phyloP scores from a whole-genome alignment of 169 alveolate genomes.

The Cryptosporidium viatorum region DNA sequence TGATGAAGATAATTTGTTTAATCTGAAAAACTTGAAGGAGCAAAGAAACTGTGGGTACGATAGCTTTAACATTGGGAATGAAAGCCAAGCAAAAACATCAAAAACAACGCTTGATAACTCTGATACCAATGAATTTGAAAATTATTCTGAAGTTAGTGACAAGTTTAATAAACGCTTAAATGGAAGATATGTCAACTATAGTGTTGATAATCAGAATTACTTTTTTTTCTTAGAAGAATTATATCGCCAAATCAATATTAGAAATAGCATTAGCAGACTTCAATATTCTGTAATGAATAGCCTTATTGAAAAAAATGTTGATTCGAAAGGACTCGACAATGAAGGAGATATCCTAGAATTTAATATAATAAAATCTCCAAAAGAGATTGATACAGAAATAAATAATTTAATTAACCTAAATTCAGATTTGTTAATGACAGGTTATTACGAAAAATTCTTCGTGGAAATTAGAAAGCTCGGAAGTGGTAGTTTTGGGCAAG shows the following conservation, averaged over 20 bases:
- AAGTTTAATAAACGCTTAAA: neutral
- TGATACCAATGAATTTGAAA: neutral
- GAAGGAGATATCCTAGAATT: conserved; percentile 21
- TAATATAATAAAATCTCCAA: conserved; percentile 10
- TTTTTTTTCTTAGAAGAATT: conserved; percentile 66
- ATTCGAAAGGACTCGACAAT: neutral
- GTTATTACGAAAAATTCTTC: conserved; percentile 84
- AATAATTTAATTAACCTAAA: conserved; percentile 39
- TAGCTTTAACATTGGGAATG: neutral
- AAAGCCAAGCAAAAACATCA: neutral
- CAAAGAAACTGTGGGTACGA: neutral
- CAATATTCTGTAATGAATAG: conserved; percentile 25
- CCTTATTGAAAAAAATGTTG: neutral
- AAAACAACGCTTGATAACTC: neutral
- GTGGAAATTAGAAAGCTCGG: conserved; percentile 83
- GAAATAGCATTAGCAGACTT: conserved; percentile 19
- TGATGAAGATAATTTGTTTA: neutral
- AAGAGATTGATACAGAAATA: neutral
- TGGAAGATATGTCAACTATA: neutral
- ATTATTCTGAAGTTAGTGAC: neutral
- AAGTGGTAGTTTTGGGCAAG: conserved; percentile 85
- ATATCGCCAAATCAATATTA: conserved; percentile 46
- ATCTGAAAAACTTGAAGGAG: neutral
- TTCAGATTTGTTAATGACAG: conserved; percentile 83
- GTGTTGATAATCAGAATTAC: conserved; percentile 54